These are phyloP conservation scores for Silene latifolia DNA, from an alignment of 148 eudicot species.

Conservation along the genomic window DNA sequence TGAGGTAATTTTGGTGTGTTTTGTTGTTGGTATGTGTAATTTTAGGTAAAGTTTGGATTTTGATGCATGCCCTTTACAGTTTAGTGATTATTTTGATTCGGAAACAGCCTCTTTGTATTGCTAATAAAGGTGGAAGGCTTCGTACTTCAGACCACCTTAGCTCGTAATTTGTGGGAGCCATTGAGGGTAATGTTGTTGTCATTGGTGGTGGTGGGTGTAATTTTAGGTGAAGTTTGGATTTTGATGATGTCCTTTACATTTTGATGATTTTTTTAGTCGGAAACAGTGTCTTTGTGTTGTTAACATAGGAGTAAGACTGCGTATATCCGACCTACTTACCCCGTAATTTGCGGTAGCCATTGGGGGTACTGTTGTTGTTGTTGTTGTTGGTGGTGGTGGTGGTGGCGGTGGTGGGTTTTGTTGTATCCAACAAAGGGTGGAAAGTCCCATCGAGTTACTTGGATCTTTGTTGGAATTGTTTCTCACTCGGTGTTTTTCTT, in stretches of 20 bases:
- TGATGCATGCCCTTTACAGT: no score
- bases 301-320: no score
- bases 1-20: neutral
- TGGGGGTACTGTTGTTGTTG: no score
- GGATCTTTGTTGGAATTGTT: neutral
- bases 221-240: slow-evolving; percentile 3
- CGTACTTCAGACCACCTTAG: no score
- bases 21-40: neutral
- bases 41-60: slow-evolving; percentile 4
- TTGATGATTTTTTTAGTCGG: neutral
- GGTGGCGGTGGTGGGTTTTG: no score
- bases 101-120: no score
- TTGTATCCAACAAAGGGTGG: neutral
- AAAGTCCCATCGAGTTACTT: neutral
- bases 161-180: neutral
- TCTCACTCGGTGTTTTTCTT: neutral
- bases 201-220: neutral
- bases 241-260: neutral
- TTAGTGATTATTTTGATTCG: neutral
- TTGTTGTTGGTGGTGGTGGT: no score
- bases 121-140: no score
- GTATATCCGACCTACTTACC: neutral
- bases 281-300: no score
- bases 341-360: no score
- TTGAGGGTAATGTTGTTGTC: no score